A percentile compares a stretch with the other conserved stretches of the same genome.
Evolutionary conservation across 441 rosid species (phyloP).

Genomic region (Dalechampia spathulata): DNA sequence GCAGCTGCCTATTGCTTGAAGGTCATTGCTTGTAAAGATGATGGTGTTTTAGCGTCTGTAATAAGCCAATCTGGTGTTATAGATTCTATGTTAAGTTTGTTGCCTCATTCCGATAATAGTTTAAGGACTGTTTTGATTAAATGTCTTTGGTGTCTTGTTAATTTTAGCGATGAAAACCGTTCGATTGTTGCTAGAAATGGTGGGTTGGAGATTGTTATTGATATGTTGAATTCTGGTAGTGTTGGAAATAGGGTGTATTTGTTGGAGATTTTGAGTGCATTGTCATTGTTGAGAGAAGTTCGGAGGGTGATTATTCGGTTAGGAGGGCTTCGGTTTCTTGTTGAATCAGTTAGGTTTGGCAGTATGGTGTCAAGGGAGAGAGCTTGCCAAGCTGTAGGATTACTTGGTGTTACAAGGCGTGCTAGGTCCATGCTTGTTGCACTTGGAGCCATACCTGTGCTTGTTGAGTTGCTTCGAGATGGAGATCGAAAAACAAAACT

Average conservation of each 20-base stretch:
- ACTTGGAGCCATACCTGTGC: slow-evolving; percentile 39
- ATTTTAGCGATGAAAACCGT: slow-evolving; percentile 31
- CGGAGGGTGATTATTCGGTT: slow-evolving; percentile 35
- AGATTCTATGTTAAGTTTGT: slow-evolving; percentile 28
- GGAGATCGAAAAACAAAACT: slow-evolving; percentile 38
- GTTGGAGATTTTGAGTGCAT: slow-evolving; percentile 54
- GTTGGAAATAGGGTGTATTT: slow-evolving; percentile 31
- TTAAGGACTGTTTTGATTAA: slow-evolving; percentile 28
- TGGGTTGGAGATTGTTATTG: slow-evolving; percentile 37
- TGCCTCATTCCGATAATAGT: slow-evolving; percentile 22
- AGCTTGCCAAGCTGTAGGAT: slow-evolving; percentile 62
- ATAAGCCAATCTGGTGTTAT: slow-evolving; percentile 42
- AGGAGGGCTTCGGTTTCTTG: slow-evolving; percentile 44
- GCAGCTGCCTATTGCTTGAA: slow-evolving; percentile 42
- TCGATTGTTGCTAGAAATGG: slow-evolving; percentile 31
- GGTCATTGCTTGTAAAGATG: slow-evolving; percentile 31
- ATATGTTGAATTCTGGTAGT: slow-evolving; percentile 25
- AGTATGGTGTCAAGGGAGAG: slow-evolving; percentile 49
- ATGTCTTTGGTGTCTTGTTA: slow-evolving; percentile 44
- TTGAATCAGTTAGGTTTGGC: slow-evolving; percentile 45
- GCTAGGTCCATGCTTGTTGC: slow-evolving; percentile 42
- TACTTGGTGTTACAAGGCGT: slow-evolving; percentile 33
- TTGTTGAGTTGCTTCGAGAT: slow-evolving; percentile 40
- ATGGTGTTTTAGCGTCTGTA: slow-evolving; percentile 26
- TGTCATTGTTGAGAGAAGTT: slow-evolving; percentile 38